phyloP scores from a whole-genome alignment of 176 grass and related monocot species.

The Miscanthus lutarioriparius region DNA sequence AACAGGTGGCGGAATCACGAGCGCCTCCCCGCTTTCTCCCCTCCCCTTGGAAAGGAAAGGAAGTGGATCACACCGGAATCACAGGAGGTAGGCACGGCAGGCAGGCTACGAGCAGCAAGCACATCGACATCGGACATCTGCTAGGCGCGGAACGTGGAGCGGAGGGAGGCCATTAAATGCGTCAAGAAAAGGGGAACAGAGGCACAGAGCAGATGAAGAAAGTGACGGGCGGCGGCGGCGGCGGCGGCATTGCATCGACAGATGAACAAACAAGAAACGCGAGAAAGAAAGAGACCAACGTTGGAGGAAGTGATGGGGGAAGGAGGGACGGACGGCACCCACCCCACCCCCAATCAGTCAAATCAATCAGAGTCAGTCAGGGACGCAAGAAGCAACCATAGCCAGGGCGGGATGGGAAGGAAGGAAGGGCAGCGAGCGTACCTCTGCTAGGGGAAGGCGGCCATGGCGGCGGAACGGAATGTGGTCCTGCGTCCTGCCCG shows the following conservation, averaged over 20 bases:
- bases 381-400: not conserved
- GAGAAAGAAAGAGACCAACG: no score
- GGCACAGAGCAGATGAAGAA: slow-evolving; percentile 34
- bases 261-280: slow-evolving; percentile 20
- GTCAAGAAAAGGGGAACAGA: not conserved
- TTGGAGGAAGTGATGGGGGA: no score
- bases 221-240: not conserved
- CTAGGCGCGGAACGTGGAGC: not conserved
- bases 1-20: slow-evolving; percentile 4
- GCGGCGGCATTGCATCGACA: slow-evolving; percentile 30
- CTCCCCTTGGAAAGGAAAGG: not conserved
- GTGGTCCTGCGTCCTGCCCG: not conserved
- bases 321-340: not conserved
- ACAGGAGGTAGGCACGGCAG: not conserved
- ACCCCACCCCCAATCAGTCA: not conserved
- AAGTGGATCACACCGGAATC: slow-evolving; percentile 20
- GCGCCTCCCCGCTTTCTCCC: not conserved
- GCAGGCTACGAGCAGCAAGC: not conserved
- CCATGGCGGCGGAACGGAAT: not conserved
- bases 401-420: not conserved
- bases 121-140: slow-evolving; percentile 8
- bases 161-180: slow-evolving; percentile 27
- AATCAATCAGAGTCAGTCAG: not conserved
- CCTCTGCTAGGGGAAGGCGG: slow-evolving; percentile 34
- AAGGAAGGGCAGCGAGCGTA: not conserved